A percentile compares a stretch with the other conserved stretches of the same genome.
Evolutionary conservation across 352 stramenopile genomes (phyloP).

Genomic region (Pythium guiyangense): DNA sequence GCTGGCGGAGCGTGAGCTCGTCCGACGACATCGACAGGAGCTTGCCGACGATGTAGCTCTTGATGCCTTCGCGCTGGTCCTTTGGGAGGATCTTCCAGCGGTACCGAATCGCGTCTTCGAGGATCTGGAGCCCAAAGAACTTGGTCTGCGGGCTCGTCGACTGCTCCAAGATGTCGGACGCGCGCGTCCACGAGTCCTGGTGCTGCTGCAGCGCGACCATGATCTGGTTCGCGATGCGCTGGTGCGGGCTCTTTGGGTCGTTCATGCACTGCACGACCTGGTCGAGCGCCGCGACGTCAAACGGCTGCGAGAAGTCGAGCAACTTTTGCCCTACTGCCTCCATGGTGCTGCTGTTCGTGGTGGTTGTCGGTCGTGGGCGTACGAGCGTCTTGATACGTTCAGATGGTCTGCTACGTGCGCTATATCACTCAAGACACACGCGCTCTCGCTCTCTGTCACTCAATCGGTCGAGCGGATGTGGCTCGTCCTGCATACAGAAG

Average conservation of each 20-base stretch:
- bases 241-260: conserved; percentile 92
- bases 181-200: conserved; percentile 90
- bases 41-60: conserved; percentile 98
- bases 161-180: conserved; percentile 96
- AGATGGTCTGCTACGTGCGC: no score
- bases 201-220: conserved; percentile 93
- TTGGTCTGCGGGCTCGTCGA: conserved; percentile 85
- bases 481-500: no score
- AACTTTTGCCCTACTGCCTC: conserved; percentile 89
- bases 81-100: conserved; percentile 96
- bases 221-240: conserved; percentile 89
- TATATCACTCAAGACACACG: no score
- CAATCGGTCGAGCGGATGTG: no score
- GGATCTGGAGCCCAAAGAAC: conserved; percentile 93
- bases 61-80: conserved; percentile 97
- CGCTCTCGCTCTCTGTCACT: no score
- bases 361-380: not conserved
- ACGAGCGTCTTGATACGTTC: no score
- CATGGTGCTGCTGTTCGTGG: conserved; percentile 36
- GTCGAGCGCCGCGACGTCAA: conserved; percentile 95
- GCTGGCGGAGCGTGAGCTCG: conserved; percentile 80
- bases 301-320: conserved; percentile 92
- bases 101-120: conserved; percentile 97
- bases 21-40: conserved; percentile 92
- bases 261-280: conserved; percentile 96